phyloP scores from a whole-genome alignment of 306 rosid genomes.

The Cicer cuneatum region DNA sequence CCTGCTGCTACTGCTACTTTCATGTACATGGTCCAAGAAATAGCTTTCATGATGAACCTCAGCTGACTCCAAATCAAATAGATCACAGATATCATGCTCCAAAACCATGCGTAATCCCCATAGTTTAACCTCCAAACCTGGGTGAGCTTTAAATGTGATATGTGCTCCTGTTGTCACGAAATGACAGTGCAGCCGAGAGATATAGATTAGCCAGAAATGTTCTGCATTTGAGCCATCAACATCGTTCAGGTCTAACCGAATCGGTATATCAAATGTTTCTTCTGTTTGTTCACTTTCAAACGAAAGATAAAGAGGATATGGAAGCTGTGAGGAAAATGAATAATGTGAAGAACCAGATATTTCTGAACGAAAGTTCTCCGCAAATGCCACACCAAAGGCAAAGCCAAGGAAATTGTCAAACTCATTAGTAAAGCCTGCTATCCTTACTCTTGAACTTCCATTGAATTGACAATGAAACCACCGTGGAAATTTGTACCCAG shows the following conservation, averaged over 20 bases:
- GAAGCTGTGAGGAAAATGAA: not conserved
- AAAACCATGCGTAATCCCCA: constrained; percentile 17
- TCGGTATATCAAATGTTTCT: constrained; percentile 4
- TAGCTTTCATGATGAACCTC: not conserved
- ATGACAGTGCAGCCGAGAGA: constrained; percentile 18
- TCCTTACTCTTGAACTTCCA: not conserved
- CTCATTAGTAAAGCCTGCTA: not conserved
- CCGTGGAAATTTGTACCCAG: not conserved
- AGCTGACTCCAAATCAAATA: not conserved
- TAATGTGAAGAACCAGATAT: not conserved
- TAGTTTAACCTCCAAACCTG: not conserved
- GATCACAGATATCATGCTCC: not conserved
- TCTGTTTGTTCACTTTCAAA: constrained; percentile 25
- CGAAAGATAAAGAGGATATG: constrained; percentile 24
- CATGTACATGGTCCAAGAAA: not conserved
- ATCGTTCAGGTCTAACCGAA: not conserved
- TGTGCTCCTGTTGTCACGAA: constrained; percentile 20
- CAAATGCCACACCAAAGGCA: constrained; percentile 26
- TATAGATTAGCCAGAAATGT: constrained; percentile 29
- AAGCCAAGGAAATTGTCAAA: constrained; percentile 5
- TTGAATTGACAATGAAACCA: not conserved
- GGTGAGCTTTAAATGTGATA: constrained; percentile 18
- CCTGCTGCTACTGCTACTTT: not conserved
- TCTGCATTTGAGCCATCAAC: not conserved
- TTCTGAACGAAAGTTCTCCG: too few relatives aligned